phyloP scores from a whole-genome alignment of 495 filamentous ascomycete genomes.

The Diplogelasinospora grovesii region DNA sequence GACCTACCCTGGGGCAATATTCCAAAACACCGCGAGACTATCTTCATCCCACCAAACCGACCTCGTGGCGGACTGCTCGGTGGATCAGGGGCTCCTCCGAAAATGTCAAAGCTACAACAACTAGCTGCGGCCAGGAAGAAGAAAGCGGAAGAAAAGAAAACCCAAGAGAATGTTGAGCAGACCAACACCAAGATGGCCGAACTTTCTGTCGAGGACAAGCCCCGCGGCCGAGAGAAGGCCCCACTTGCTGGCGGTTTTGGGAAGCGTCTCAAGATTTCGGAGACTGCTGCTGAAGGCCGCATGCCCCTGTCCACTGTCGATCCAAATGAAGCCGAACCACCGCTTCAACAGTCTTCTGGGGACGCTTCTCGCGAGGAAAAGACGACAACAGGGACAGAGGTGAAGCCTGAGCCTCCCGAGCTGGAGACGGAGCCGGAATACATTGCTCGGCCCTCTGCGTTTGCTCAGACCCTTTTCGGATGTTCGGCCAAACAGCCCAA shows the following conservation, averaged over 20 bases:
- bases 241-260: conserved; percentile 14
- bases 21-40: conserved; percentile 59
- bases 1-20: conserved; percentile 84
- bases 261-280: conserved; percentile 27
- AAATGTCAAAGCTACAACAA: conserved; percentile 83
- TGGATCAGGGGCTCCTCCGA: conserved; percentile 58
- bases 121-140: conserved; percentile 83
- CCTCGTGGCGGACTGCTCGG: conserved; percentile 66
- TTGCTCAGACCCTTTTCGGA: conserved; percentile 64
- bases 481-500: too few relatives aligned
- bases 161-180: conserved; percentile 27
- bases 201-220: conserved; percentile 18
- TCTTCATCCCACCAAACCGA: conserved; percentile 57
- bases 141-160: conserved; percentile 63
- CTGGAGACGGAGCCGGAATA: not conserved
- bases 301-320: conserved; percentile 11
- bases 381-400: not conserved
- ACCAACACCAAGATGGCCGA: conserved; percentile 20
- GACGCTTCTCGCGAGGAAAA: too few relatives aligned
- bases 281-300: conserved; percentile 15
- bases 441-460: conserved; percentile 53
- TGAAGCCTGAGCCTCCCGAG: too few relatives aligned
- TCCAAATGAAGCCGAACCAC: conserved; percentile 6
- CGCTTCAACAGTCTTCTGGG: not conserved
- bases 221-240: conserved; percentile 15